Base-by-base conservation (phyloP, 1,284 basidiomycete genomes). In the Malassezia furfur region DNA sequence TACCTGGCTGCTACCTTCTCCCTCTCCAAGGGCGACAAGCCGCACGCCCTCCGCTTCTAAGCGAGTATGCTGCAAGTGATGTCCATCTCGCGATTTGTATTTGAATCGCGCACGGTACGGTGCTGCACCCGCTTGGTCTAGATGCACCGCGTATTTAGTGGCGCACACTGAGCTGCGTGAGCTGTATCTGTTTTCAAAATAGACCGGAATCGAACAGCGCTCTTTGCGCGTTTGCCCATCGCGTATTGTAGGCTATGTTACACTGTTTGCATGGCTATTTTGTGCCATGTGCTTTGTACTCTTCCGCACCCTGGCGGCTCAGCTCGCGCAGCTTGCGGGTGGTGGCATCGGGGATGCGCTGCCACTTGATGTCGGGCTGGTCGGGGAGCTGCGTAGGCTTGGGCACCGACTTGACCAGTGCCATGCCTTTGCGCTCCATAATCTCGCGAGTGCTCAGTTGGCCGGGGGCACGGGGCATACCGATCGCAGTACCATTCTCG, bases 1-100 rank as follows among this genome's bases (percentile, higher is more conserved):
- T 99, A 98, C 81, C 83, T 99, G 73, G 86, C 86, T 77, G 83
- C 91, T 60, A 85, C 83, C 71, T 99, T 88, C 82, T 89, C 90
- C 76, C 82, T 99, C 64, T 91, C 88, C 73, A 96, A 93, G 83
- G 89, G 91, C 62, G 87, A 78, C 67, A 88, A 82, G 81, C 87
- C 89, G 74, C 89, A 93, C 79, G 82, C 86, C 77, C 76, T 93
- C 78, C 81, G 81, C 62, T 91, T 91, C 81, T 91, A 80, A 84
- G 63, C 48, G 52, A 17, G 17, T 47, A 10, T 17, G 39, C 19
- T 40, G 39, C 36, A 37, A 22, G 19, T 40, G 39, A 40, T 40
- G 39, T 40, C 39, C 15, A 17, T 7, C 9, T 49, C 37, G 21
- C 28, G 28, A 8, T 22, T 50, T 37, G 54, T 15, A 17, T 25